phyloP scores from a whole-genome alignment of 2,329 filamentous ascomycete species.

The Pleomassaria siparia region DNA sequence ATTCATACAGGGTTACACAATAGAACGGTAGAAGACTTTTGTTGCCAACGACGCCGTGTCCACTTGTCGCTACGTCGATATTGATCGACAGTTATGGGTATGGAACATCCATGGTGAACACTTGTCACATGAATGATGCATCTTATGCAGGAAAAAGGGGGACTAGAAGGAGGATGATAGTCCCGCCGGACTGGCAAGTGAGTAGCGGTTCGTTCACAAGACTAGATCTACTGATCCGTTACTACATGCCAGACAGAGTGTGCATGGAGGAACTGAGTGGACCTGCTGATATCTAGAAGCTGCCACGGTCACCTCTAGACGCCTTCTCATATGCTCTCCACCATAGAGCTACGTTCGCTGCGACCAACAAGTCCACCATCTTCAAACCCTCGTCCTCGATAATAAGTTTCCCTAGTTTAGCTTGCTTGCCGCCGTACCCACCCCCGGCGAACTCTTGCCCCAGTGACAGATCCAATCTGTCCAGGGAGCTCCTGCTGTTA shows the following conservation, averaged over 20 bases:
- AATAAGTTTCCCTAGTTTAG: conserved; percentile 92
- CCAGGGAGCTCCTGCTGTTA: conserved; percentile 37
- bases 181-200: no score
- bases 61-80: no score
- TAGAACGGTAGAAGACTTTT: no score
- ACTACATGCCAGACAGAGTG: not conserved
- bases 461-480: conserved; percentile 69
- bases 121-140: no score
- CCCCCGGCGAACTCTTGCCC: conserved; percentile 84
- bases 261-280: not conserved
- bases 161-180: no score
- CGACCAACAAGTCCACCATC: conserved; percentile 92
- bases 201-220: not conserved
- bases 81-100: no score
- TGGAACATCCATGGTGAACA: no score
- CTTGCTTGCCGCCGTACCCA: conserved; percentile 79
- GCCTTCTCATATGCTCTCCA: conserved; percentile 79
- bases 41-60: no score
- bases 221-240: not conserved
- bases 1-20: no score
- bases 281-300: not conserved
- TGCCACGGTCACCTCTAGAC: conserved; percentile 3
- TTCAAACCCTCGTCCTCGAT: conserved; percentile 87
- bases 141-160: no score
- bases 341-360: conserved; percentile 90